Evolutionary conservation across 2,329 filamentous ascomycete species (phyloP), one percentile per base, ranked within the genome.

Genomic region (Nemania serpens): DNA sequence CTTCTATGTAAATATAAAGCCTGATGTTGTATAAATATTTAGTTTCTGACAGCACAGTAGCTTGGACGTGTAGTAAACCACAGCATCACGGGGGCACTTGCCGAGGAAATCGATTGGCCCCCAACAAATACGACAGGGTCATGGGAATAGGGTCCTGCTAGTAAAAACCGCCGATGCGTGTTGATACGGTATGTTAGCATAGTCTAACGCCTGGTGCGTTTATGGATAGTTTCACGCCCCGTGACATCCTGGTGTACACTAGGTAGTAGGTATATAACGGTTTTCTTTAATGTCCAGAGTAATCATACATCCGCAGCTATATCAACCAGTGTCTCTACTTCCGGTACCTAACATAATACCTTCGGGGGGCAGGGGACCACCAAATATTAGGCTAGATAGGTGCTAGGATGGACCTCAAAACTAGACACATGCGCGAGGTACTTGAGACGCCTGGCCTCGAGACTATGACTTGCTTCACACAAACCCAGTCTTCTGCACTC

Each of bases 121-220:
- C 39, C 56, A 51, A 7, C 4, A 29, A 41, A n/a, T 47, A 10
- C 45, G 41, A 33, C 43, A 22, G 37, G 33, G 29, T 41, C 42
- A 36, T 43, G 34, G 50, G 33, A 46, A 59, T 46, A 46, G 33
- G 22, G 53, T n/a, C 4, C 37, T 58, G 29, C 33, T 17, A 45
- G 20, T n/a, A 25, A 3, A 45, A 7, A 36, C 22, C 15, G 29
- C 25, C 29, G 41, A 58, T 46, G 55, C 55, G 49, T 49, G 48
- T 53, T 42, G 52, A 43, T 48, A 29, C 18, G 25, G 25, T 29
- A 29, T 29, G 25, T 7, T 45, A 45, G 18, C 5, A 41, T 58
- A 57, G 49, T 43, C 48, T 12, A 42, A 46, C 46, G 25, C 39
- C 49, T 54, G 46, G 55, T 55, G 46, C 47, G 49, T 51, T 46